These are phyloP conservation scores for Discostella pseudostelligera DNA, from an alignment of 108 stramenopile species.

Conservation along the genomic window DNA sequence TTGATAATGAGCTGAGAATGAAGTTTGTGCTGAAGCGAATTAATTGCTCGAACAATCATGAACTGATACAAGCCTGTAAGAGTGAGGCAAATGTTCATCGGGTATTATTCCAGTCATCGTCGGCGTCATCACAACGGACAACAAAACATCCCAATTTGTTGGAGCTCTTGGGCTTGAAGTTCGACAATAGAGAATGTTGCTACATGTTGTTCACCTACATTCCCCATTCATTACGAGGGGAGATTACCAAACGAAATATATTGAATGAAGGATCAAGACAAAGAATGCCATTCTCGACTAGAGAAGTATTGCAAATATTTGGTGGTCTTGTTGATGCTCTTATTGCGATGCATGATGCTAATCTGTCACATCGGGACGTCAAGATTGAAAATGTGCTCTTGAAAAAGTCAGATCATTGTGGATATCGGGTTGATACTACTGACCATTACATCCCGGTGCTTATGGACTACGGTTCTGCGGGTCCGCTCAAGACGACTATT, in stretches of 20 bases:
- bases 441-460: constrained; percentile 51
- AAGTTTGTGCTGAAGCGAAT: constrained; percentile 78
- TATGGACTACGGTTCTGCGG: constrained; percentile 64
- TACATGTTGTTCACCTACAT: constrained; percentile 85
- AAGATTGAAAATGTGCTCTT: constrained; percentile 80
- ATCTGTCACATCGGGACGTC: constrained; percentile 78
- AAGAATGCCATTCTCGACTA: constrained; percentile 18
- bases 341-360: constrained; percentile 58
- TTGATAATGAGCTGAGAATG: not conserved
- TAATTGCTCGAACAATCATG: constrained; percentile 49
- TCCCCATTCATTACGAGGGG: constrained; percentile 55
- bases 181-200: constrained; percentile 49
- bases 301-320: constrained; percentile 56
- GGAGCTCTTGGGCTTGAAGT: constrained; percentile 36
- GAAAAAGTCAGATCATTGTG: not conserved
- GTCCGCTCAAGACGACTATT: constrained; percentile 18
- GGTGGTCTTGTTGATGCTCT: constrained; percentile 53
- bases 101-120: constrained; percentile 2
- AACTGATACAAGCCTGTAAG: constrained; percentile 54
- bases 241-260: constrained; percentile 66
- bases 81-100: constrained; percentile 77
- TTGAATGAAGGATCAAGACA: not conserved
- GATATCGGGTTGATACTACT: not conserved
- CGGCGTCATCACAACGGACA: not conserved
- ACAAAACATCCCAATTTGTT: constrained; percentile 37